Evolutionary conservation across 352 stramenopile species (phyloP), one percentile per base, ranked within the genome.

Genomic region (Phytopythium vexans): DNA sequence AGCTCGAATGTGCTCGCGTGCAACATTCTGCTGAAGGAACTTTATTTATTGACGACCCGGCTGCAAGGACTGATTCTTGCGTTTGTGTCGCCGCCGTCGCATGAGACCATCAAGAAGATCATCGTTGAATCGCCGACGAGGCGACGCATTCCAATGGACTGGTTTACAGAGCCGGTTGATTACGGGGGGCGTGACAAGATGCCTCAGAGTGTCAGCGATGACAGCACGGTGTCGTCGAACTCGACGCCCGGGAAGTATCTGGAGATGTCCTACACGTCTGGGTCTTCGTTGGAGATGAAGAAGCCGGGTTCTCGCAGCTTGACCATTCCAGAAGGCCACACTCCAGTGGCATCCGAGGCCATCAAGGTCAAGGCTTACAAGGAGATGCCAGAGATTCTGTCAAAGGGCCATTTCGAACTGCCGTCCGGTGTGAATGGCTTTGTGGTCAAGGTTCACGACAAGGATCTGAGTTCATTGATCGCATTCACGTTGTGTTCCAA

Each of bases 381-480:
- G 15, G 58, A 80, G 9, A 51, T 91, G 6, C 77, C 77, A 32
- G 39, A 43, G 21, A 46, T 49, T 33, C 52, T 95, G 39, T 67
- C 62, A 39, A 78, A 89, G 16, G 82, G 82, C 2, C 81, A 93
- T 49, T 78, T 91, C 44, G 81, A 93, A 38, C 64, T 93, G 1
- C 82, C 80, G 0, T 63, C 70, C 8, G 78, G 85, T 15, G 64
- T 93, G 14, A 89, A 91, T 54, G 79, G 76, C 34, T 90, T 84
- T 41, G 77, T 88, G 10, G 80, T 93, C n/a, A 78, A 85, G 35
- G 74, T 92, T 21, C 72, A 90, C 47, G 82, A 93, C 48, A 85
- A 90, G 40, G 85, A 95, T 34, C 64, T 93, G 37, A 82, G 85
- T 9, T 90, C 85, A 7, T 52, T 95, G 8, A 92, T 95, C 31